Conservation (phyloP, 164 flowering plant species). For the Amborella trichopoda region DNA sequence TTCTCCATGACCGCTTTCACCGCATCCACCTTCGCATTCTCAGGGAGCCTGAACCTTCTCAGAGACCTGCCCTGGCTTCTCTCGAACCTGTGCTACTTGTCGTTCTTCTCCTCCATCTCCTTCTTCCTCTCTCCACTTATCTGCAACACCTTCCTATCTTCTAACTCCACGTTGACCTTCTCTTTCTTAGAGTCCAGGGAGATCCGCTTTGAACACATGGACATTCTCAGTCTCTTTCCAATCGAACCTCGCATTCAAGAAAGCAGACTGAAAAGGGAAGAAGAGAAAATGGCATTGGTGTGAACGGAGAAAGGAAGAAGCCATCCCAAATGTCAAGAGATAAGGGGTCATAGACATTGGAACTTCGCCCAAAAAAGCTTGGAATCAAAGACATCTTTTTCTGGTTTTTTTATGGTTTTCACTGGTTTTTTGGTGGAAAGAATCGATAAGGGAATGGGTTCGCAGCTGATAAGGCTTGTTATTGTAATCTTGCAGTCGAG, state of each 20-base stretch:
- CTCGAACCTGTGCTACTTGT: slow-evolving; percentile 22
- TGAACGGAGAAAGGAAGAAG: slow-evolving; percentile 8
- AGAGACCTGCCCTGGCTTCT: slow-evolving; percentile 23
- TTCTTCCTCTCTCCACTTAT: slow-evolving; percentile 23
- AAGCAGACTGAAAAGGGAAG: slow-evolving; percentile 3
- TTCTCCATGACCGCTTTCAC: slow-evolving; percentile 24
- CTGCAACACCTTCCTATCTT: slow-evolving; percentile 25
- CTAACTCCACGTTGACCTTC: slow-evolving; percentile 30
- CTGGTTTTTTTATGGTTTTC: too few species aligned
- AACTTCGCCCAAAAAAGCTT: slow-evolving; percentile 3
- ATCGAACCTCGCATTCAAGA: slow-evolving; percentile 15
- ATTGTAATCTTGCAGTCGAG: too few species aligned
- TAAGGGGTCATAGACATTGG: slow-evolving; percentile 10
- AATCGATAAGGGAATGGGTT: too few species aligned
- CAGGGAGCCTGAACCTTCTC: slow-evolving; percentile 26
- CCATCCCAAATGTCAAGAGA: slow-evolving; percentile 9
- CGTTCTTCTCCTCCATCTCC: slow-evolving; percentile 27
- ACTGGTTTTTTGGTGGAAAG: too few species aligned
- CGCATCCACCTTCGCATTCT: slow-evolving; percentile 22
- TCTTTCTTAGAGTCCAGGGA: slow-evolving; percentile 32
- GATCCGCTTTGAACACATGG: slow-evolving; percentile 28
- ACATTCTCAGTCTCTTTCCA: slow-evolving; percentile 33
- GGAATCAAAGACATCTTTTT: slow-evolving; percentile 6
- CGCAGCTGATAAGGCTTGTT: too few species aligned
- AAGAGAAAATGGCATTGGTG: not conserved